Base-by-base conservation (phyloP, 768 basidiomycete species). In the Mycena polygramma region DNA sequence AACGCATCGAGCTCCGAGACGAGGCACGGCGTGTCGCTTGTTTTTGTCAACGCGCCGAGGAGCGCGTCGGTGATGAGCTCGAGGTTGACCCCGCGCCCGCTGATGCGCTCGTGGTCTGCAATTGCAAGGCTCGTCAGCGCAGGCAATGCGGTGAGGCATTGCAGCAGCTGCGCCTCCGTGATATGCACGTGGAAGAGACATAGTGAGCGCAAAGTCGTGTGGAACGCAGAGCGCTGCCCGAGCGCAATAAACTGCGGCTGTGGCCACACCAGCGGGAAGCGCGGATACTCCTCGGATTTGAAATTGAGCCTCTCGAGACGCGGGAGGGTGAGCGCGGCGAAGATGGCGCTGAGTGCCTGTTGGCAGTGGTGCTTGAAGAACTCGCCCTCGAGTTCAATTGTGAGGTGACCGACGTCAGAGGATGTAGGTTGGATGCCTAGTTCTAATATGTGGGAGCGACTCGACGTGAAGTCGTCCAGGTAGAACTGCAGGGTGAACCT, bases 121-220 rank as follows among this genome's bases (percentile, higher is more conserved):
- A 67, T 60, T 19, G 57, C 49, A 26, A 67, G 43, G n/a, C n/a
- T 30, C 20, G 41, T 48, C 39, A 67, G 20, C 11, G 58, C 39
- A 17, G 57, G 57, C 2, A 67, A 43, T 5, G n/a, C 7, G 13
- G 49, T 1, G 3, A 67, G 58, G 15, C 37, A 59, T 15, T 54
- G 51, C 24, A 67, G 41, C 10, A 67, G 66, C 58, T 67, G 49
- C 20, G 41, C 11, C n/a, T 67, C 57, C 20, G 66, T 60, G 3
- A 67, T 60, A n/a, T 43, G 55, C 9, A 67, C 58, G 37, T 59
- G 35, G 58, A 6, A 43, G 5, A 60, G 7, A 5, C 14, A 35
- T 2, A 67, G 41, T 4, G 30, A 30, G 0, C 24, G 37, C 11
- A 67, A 51, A 24, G 60, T 30, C 26, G 7, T 26, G 30, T 45